Evolutionary conservation across 169 alveolate genomes (phyloP).

Genomic region (Hepatocystis sp.): DNA sequence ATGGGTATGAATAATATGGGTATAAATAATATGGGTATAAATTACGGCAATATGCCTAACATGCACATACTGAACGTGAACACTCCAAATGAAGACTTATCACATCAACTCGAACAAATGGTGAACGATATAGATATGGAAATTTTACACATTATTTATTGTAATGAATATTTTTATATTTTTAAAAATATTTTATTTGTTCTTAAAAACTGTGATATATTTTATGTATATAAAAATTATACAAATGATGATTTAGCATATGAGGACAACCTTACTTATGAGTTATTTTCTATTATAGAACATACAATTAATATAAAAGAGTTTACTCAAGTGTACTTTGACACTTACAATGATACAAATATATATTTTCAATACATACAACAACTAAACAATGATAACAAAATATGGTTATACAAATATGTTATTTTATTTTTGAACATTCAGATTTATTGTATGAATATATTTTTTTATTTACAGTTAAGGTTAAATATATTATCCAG

Average conservation of each 20-base stretch:
- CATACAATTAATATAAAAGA: constrained; percentile 23
- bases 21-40: background rate
- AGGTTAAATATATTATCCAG: constrained; percentile 27
- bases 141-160: constrained; percentile 21
- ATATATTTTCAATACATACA: constrained; percentile 35
- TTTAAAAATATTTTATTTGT: constrained; percentile 34
- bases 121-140: constrained; percentile 7
- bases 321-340: constrained; percentile 41
- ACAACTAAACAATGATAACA: constrained; percentile 9
- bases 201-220: constrained; percentile 20
- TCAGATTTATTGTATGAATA: constrained; percentile 55
- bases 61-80: background rate
- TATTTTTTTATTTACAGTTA: constrained; percentile 40
- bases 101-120: constrained; percentile 3
- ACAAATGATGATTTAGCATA: constrained; percentile 53
- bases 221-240: constrained; percentile 36
- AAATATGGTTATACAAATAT: constrained; percentile 50
- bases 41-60: background rate
- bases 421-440: constrained; percentile 40
- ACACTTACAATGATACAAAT: constrained; percentile 48
- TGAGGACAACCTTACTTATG: constrained; percentile 23
- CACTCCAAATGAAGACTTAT: background rate
- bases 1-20: no score
- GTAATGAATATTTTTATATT: constrained; percentile 56
- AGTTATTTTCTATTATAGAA: constrained; percentile 12